Percentiles rank a stretch among this genome's conserved stretches.
phyloP scores from a whole-genome alignment of 306 rosid genomes.

The Inga laurina region DNA sequence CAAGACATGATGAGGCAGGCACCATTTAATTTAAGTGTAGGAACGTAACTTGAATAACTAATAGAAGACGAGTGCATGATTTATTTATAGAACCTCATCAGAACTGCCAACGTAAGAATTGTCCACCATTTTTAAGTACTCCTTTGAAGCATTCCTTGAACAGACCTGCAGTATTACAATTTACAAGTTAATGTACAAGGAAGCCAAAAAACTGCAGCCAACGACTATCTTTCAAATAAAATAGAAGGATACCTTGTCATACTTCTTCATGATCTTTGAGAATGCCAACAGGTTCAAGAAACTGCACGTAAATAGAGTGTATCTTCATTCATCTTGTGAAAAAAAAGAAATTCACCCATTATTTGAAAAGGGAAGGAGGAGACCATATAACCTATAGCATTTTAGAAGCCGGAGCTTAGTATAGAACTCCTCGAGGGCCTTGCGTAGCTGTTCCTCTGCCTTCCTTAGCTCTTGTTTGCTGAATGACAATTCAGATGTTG shows the following conservation, averaged over 20 bases:
- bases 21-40: background rate
- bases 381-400: constrained; percentile 55
- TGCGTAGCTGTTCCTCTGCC: constrained; percentile 55
- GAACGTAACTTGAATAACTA: background rate
- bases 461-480: constrained; percentile 57
- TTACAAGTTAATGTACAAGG: background rate
- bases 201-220: constrained; percentile 1
- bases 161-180: constrained; percentile 40
- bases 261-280: constrained; percentile 86
- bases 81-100: constrained; percentile 49
- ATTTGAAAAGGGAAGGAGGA: constrained; percentile 14
- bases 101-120: constrained; percentile 57
- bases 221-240: constrained; percentile 7
- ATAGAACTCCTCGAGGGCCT: constrained; percentile 64
- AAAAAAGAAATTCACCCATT: background rate
- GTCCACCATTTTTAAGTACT: constrained; percentile 71
- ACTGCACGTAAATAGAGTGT: constrained; percentile 43
- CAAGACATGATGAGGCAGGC: constrained; percentile 23
- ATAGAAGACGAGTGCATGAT: constrained; percentile 10
- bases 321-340: constrained; percentile 4
- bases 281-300: constrained; percentile 73
- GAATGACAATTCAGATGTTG: constrained; percentile 48
- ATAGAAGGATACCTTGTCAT: constrained; percentile 63
- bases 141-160: constrained; percentile 59
- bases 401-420: constrained; percentile 69